Conservation (phyloP, 192 early-diverging fungal genomes). For the Kickxella alabastrina region DNA sequence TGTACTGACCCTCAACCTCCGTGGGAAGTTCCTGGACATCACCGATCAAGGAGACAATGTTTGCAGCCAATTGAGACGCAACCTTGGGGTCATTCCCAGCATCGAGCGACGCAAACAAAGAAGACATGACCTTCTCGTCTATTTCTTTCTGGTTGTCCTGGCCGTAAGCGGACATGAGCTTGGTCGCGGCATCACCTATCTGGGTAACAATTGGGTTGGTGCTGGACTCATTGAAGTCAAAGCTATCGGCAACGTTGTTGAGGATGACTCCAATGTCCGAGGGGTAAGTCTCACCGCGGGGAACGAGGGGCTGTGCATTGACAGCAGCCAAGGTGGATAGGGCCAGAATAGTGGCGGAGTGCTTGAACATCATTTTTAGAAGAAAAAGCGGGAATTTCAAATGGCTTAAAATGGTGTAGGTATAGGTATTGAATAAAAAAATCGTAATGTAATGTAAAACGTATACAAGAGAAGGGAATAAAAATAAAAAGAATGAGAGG, state of each 20-base stretch:
- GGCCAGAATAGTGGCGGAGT: too few relatives aligned
- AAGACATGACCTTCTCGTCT: not conserved
- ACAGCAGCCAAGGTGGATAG: not conserved
- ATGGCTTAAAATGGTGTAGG: too few relatives aligned
- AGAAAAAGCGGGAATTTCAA: too few relatives aligned
- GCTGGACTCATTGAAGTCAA: too few relatives aligned
- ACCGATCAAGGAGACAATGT: not conserved
- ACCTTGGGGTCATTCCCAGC: not conserved
- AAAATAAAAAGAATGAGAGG: too few relatives aligned
- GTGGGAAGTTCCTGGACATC: not conserved
- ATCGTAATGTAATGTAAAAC: too few relatives aligned
- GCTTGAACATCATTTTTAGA: too few relatives aligned
- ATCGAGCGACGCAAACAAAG: not conserved
- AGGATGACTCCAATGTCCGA: not conserved
- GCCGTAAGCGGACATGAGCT: not conserved
- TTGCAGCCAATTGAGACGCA: not conserved
- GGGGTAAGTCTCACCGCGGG: not conserved
- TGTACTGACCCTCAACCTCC: constrained; percentile 1
- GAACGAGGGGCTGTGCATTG: not conserved
- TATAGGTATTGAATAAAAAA: too few relatives aligned
- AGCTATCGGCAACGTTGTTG: constrained; percentile 2
- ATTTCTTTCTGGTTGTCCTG: not conserved
- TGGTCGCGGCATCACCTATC: not conserved
- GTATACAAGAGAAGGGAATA: too few relatives aligned
- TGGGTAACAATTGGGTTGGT: not conserved